Evolutionary conservation across 2,329 filamentous ascomycete genomes (phyloP), one percentile per base, ranked within the genome.

Genomic region (Nothopassalora personata): DNA sequence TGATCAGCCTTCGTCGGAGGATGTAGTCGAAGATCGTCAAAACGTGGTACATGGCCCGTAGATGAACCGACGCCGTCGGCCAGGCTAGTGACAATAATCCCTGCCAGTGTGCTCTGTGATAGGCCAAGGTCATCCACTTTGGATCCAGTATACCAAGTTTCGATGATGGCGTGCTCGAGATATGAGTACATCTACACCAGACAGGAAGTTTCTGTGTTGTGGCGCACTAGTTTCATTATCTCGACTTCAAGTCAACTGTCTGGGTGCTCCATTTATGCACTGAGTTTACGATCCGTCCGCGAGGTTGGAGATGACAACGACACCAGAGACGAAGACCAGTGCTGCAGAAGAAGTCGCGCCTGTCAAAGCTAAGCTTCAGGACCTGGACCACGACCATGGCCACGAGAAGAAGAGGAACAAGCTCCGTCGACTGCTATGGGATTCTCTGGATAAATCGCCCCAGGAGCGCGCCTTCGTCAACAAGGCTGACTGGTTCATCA

Each of bases 401-500:
- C n/a, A 28, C 5, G n/a, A n/a, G 19, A 30, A 51, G 28, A 27
- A 28, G 15, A 31, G 54, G n/a, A 52, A 47, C 27, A 30, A 47
- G 48, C 48, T 51, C 7, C 46, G 54, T 36, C 31, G 54, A 28
- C 19, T 57, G 11, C 31, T 57, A 8, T 57, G 46, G 54, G 54
- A 57, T 27, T 52, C 54, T 3, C 15, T 57, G 31, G 48, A 57
- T 27, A 51, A 51, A 31, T 57, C 54, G 11, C 46, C 54, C 3
- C 47, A 57, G 28, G 54, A 57, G 34, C 31, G 54, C 19, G 23
- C 13, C 31, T 57, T 57, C 27, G 54, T 57, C 4, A 57, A 57
- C 54, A 57, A 57, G 27, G 54, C 54, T 18, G 46, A 57, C 48
- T 51, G 46, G 46, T 57, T 43, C 19, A 57, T 57, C 33, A 51